Percentiles rank a stretch among this genome's conserved stretches.
phyloP scores from a whole-genome alignment of 805 yeast species.

The Pichia cephalocereana region DNA sequence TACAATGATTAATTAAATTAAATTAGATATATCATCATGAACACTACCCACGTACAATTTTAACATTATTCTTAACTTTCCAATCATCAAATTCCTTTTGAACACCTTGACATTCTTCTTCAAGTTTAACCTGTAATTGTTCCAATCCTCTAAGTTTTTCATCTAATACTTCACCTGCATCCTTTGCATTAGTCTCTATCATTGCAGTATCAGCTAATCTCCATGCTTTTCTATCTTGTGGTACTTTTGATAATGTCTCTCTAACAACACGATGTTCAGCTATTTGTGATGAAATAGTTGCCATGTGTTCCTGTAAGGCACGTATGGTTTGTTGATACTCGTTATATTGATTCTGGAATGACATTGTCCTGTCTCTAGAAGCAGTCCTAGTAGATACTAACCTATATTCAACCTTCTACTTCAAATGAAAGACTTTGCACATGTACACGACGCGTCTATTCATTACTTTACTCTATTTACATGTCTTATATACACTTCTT shows the following conservation, averaged over 20 bases:
- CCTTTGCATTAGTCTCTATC: slow-evolving; percentile 73
- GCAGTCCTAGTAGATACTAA: background rate
- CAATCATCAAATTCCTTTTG: slow-evolving; percentile 37
- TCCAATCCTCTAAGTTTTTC: slow-evolving; percentile 44
- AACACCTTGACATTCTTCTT: slow-evolving; percentile 30
- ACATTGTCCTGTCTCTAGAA: background rate
- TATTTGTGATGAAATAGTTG: slow-evolving; percentile 39
- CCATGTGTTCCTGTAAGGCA: slow-evolving; percentile 35
- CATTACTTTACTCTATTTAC: too few relatives aligned
- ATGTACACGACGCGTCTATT: background rate
- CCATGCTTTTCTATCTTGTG: slow-evolving; percentile 64
- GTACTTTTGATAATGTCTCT: slow-evolving; percentile 43
- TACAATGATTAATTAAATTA: background rate
- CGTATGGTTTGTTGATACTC: slow-evolving; percentile 41
- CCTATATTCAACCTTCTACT: too few relatives aligned
- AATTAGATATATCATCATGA: background rate
- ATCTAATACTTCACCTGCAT: slow-evolving; percentile 55
- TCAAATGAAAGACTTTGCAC: too few relatives aligned
- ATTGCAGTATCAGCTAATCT: slow-evolving; percentile 55
- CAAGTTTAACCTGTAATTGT: slow-evolving; percentile 30
- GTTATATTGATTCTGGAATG: slow-evolving; percentile 41
- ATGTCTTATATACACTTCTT: background rate
- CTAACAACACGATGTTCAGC: slow-evolving; percentile 45
- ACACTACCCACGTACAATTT: slow-evolving; percentile 29
- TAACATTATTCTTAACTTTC: slow-evolving; percentile 42